phyloP scores from a whole-genome alignment of 768 basidiomycete species.

The Psilocybe cubensis region DNA sequence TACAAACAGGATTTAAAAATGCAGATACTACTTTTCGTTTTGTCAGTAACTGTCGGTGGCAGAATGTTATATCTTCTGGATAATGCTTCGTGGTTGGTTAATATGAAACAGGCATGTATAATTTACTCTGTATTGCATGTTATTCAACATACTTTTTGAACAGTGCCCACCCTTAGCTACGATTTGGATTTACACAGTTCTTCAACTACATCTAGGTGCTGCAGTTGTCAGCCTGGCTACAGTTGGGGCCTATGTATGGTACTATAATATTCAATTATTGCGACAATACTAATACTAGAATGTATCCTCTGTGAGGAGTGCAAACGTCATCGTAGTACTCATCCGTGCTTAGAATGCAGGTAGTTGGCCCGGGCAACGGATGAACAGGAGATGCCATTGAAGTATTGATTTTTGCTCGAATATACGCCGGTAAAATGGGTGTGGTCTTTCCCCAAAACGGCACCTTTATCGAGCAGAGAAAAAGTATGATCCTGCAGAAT shows the following conservation, averaged over 20 bases:
- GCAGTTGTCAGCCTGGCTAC: conserved; percentile 58
- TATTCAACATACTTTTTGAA: background rate
- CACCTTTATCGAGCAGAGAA: conserved; percentile 76
- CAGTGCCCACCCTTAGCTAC: conserved; percentile 82
- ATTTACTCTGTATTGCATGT: background rate
- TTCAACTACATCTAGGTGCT: conserved; percentile 69
- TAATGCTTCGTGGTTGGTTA: conserved; percentile 66
- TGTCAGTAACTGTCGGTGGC: conserved; percentile 60
- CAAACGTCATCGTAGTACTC: background rate
- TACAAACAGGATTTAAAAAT: conserved; percentile 58
- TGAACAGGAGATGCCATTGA: background rate
- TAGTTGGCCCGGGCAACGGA: background rate
- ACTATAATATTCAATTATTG: conserved; percentile 55
- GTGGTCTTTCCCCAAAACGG: conserved; percentile 62
- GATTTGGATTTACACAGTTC: conserved; percentile 75
- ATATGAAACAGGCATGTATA: conserved; percentile 71
- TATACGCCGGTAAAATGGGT: conserved; percentile 71
- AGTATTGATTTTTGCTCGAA: conserved; percentile 66
- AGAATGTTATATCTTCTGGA: conserved; percentile 77
- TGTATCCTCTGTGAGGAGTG: background rate
- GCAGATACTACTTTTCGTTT: conserved; percentile 61
- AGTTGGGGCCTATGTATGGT: conserved; percentile 65
- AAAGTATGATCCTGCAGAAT: conserved; percentile 3
- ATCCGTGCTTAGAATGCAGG: background rate
- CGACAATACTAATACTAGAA: conserved; percentile 1